A percentile compares a stretch with the other conserved stretches of the same genome.
These are phyloP conservation scores for Aspergillus bertholletiae DNA, from an alignment of 495 filamentous ascomycete genomes.

Conservation along the genomic window DNA sequence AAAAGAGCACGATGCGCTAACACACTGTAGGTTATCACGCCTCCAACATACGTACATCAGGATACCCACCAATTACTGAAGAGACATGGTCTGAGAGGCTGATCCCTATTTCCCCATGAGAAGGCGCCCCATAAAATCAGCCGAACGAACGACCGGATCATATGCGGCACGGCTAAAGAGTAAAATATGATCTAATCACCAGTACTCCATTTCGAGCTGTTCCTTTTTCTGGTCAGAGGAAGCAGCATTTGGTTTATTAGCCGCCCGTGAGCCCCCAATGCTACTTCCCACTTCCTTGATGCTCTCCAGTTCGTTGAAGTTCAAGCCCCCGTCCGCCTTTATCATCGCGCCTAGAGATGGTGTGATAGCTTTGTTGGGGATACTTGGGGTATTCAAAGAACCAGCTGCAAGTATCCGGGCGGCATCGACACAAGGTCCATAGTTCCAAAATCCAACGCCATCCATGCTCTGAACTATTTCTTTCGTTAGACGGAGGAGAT, in stretches of 20 bases:
- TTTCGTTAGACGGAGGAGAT: conserved; percentile 27
- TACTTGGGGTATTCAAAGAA: neutral
- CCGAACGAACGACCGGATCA: neutral
- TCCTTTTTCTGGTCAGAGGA: neutral
- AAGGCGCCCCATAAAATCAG: neutral
- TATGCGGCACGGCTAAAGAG: neutral
- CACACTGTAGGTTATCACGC: no score
- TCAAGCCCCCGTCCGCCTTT: conserved; percentile 4
- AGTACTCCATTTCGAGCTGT: conserved; percentile 9
- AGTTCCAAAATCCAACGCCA: conserved; percentile 30
- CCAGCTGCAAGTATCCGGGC: neutral
- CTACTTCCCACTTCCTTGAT: conserved; percentile 19
- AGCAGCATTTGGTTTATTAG: neutral
- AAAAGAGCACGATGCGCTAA: no score
- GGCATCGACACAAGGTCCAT: conserved; percentile 12
- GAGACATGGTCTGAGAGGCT: no score
- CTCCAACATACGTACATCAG: no score
- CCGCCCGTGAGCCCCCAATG: neutral
- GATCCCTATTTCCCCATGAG: no score
- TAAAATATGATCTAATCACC: conserved; percentile 3
- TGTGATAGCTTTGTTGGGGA: neutral
- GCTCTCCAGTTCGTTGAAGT: conserved; percentile 18
- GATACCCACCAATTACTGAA: no score
- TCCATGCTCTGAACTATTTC: conserved; percentile 36
- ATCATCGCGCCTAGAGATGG: neutral